phyloP scores from a whole-genome alignment of 257 asterid genomes.

The Solanum chilense region DNA sequence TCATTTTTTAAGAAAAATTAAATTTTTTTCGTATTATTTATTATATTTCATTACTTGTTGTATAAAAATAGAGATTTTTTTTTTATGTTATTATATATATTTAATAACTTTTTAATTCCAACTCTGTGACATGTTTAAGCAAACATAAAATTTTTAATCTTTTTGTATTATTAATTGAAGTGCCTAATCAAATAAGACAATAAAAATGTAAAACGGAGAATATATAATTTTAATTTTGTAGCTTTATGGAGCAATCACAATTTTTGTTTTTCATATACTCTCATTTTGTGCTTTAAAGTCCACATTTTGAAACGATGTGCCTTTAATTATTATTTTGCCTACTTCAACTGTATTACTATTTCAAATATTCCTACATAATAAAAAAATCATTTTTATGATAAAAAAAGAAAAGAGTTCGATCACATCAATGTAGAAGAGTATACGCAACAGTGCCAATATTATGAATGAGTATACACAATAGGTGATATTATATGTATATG shows the following conservation, averaged over 20 bases:
- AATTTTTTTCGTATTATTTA: too few relatives aligned
- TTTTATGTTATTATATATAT: not conserved
- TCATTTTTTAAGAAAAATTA: not conserved
- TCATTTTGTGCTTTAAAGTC: too few relatives aligned
- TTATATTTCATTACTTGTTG: too few relatives aligned
- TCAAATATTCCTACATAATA: not conserved
- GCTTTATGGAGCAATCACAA: not conserved
- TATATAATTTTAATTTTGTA: too few relatives aligned
- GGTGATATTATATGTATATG: not conserved
- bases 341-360: not conserved
- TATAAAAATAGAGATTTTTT: not conserved
- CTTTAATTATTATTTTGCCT: not conserved
- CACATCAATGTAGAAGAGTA: not conserved
- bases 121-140: not conserved
- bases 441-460: not conserved
- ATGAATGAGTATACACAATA: not conserved
- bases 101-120: too few relatives aligned
- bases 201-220: too few relatives aligned
- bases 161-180: too few relatives aligned
- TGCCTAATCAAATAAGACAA: not conserved
- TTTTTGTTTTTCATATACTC: too few relatives aligned
- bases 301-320: not conserved
- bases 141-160: too few relatives aligned
- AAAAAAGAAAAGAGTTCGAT: not conserved
- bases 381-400: not conserved